These are phyloP conservation scores for Uromyces viciae-fabae DNA, from an alignment of 1,284 basidiomycete species.

Conservation along the genomic window DNA sequence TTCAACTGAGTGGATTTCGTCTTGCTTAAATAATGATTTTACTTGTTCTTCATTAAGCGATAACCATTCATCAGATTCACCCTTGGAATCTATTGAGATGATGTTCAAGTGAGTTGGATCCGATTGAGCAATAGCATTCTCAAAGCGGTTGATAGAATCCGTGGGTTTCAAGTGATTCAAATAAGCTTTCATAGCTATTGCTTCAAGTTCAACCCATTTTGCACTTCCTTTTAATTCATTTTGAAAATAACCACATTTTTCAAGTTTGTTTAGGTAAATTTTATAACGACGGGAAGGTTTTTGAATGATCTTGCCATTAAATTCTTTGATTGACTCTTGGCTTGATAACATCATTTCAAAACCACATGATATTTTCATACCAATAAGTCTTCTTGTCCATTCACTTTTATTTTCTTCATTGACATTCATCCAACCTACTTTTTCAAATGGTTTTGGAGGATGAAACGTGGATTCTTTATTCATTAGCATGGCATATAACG, in stretches of 20 bases:
- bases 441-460: conserved; percentile 41
- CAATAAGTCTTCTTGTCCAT: conserved; percentile 30
- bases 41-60: conserved; percentile 58
- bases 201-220: conserved; percentile 69
- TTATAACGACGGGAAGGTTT: conserved; percentile 56
- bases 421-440: conserved; percentile 23
- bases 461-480: conserved; percentile 32
- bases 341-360: conserved; percentile 86
- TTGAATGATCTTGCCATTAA: conserved; percentile 48
- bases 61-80: conserved; percentile 49
- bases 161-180: not conserved
- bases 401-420: conserved; percentile 20
- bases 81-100: conserved; percentile 23
- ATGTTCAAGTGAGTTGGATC: not conserved
- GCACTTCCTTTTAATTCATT: conserved; percentile 70
- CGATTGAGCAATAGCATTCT: not conserved
- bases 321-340: conserved; percentile 52
- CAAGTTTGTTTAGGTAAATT: conserved; percentile 45
- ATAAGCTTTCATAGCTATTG: conserved; percentile 61
- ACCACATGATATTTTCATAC: conserved; percentile 60
- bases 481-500: conserved; percentile 35
- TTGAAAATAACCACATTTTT: conserved; percentile 68
- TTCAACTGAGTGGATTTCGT: conserved; percentile 57
- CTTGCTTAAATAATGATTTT: conserved; percentile 50
- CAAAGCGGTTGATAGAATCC: not conserved